phyloP scores from a whole-genome alignment of 75 land plant genomes.

The Sequoia sempervirens region DNA sequence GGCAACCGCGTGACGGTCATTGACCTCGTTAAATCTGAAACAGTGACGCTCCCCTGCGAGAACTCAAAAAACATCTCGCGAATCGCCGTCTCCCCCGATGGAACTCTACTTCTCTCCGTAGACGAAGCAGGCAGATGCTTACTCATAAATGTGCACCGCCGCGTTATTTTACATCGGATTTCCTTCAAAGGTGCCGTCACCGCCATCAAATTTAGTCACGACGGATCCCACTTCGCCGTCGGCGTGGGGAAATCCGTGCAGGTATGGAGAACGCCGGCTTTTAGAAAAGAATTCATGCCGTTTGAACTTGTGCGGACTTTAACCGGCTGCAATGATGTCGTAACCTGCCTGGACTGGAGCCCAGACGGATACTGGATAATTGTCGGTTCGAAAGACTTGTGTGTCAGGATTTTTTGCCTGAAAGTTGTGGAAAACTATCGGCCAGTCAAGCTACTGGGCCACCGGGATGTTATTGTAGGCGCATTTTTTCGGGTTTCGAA shows the following conservation, averaged over 20 bases:
- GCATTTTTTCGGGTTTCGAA: constrained; percentile 53
- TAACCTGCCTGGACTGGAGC: constrained; percentile 78
- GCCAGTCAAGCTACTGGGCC: constrained; percentile 69
- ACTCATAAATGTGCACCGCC: constrained; percentile 69
- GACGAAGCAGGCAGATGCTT: constrained; percentile 55
- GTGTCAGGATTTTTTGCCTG: constrained; percentile 52
- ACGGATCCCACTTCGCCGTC: constrained; percentile 70
- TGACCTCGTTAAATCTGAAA: constrained; percentile 66
- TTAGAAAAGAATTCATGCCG: constrained; percentile 70
- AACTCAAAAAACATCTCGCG: constrained; percentile 57
- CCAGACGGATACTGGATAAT: constrained; percentile 71
- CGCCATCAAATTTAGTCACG: constrained; percentile 67
- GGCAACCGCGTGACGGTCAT: constrained; percentile 89
- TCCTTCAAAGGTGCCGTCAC: constrained; percentile 68
- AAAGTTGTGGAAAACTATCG: constrained; percentile 19
- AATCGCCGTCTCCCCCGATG: constrained; percentile 75
- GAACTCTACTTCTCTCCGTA: constrained; percentile 65
- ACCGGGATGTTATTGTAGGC: constrained; percentile 65
- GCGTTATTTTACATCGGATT: constrained; percentile 69
- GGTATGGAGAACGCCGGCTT: constrained; percentile 83
- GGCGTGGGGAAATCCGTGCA: constrained; percentile 75
- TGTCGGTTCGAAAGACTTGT: constrained; percentile 82
- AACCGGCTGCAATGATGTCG: constrained; percentile 47
- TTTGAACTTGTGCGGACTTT: constrained; percentile 67
- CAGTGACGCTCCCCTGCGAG: constrained; percentile 66